Base-by-base conservation (phyloP, 2,329 filamentous ascomycete genomes). In the Stachybotrys chlorohalonatus region DNA sequence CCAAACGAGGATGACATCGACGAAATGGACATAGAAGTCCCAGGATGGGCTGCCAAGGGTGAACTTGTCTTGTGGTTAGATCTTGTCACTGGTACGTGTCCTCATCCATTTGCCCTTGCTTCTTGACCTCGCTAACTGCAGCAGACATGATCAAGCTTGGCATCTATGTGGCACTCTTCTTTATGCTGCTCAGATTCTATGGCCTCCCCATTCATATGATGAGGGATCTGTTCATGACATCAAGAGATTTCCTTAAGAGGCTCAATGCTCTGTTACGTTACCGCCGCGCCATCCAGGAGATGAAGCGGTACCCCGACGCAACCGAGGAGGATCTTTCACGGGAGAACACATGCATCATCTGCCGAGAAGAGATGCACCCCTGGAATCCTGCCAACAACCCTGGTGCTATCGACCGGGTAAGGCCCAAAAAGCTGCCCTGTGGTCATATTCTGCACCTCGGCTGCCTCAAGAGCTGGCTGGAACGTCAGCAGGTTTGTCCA, bases 341-440 rank as follows among this genome's bases (percentile, higher is more conserved):
- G 51, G 93, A 96, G 67, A 90, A 95, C 64, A 95, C 94, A 3
- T 99, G 94, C 70, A 99, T 99, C 62, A 96, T 99, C 54, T 99
- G 94, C 70, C 85, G 94, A 57, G 94, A 99, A 68, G 90, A 95
- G 60, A 99, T 99, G 94, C 83, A 83, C 39, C 84, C 87, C 1
- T 96, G 90, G 89, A 72, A 82, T 55, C 73, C 77, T 1, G 66
- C 59, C 6, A 68, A 72, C 73, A 82, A 67, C 74, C 82, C 61
- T 78, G 86, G 83, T n/a, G 79, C 87, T 54, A 86, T 95, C 56
- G 91, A 97, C 65, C 83, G 93, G 54, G 81, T 89, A 55, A 82
- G 94, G 17, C 90, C 94, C 7, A 99, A 99, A 76, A 97, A 96
- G 72, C 80, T 99, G 9, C 94, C 94, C 0, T 99, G 94, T 70